Conservation (phyloP, 129 eudicot species). For the Pseudognaphalium luteoalbum region DNA sequence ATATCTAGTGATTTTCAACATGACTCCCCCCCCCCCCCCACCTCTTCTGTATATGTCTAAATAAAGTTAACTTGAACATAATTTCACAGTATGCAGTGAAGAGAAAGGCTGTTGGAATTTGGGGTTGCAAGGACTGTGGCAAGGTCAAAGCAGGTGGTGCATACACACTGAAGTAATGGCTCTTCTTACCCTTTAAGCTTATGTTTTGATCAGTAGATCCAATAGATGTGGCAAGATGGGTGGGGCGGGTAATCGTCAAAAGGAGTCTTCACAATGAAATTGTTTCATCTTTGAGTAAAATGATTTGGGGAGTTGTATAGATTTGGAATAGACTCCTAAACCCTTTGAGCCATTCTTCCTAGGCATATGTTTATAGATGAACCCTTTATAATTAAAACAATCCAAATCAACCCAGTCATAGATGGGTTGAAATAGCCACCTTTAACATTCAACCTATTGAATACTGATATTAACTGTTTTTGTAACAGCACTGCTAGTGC, state of each 20-base stretch:
- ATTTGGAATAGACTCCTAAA: too few relatives aligned
- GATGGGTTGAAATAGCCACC: background rate
- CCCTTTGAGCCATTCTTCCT: background rate
- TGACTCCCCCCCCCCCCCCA: too few relatives aligned
- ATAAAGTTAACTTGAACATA: background rate
- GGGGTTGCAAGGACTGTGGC: constrained; percentile 24
- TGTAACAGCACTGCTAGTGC: constrained; percentile 17
- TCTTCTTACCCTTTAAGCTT: background rate
- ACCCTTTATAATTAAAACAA: background rate
- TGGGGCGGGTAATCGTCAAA: background rate
- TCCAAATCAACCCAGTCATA: background rate
- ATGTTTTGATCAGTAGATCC: background rate
- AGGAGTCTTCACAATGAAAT: too few relatives aligned
- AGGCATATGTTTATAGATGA: background rate
- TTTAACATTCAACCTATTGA: background rate
- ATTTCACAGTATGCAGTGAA: constrained; percentile 9
- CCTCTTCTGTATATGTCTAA: too few relatives aligned
- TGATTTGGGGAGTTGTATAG: too few relatives aligned
- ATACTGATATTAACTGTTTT: background rate
- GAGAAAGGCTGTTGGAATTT: constrained; percentile 18
- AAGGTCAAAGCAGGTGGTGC: constrained; percentile 22
- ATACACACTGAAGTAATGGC: constrained; percentile 10
- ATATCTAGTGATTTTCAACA: background rate
- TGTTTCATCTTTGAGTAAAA: too few relatives aligned
- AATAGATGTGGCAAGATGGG: background rate